Conservation (phyloP, 768 basidiomycete genomes). For the Calocybe indica region DNA sequence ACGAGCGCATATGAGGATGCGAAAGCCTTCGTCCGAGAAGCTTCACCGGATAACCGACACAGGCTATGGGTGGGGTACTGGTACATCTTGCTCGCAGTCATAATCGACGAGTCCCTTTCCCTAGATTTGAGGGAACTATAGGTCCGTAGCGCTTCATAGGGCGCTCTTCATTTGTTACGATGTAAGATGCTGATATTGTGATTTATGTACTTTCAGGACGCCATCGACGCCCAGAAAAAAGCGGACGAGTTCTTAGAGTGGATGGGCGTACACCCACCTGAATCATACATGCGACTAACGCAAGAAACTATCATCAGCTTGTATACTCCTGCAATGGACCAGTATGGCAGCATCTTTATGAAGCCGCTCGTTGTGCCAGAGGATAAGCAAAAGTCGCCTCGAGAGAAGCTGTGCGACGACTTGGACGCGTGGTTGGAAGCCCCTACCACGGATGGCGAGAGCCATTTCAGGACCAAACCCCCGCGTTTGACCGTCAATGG, state of each 20-base stretch:
- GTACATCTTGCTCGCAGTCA: constrained; percentile 49
- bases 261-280: constrained; percentile 39
- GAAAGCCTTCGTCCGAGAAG: constrained; percentile 44
- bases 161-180: background rate
- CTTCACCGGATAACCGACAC: constrained; percentile 57
- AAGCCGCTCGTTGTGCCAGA: constrained; percentile 21
- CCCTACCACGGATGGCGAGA: constrained; percentile 21
- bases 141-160: constrained; percentile 23
- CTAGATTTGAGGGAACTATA: constrained; percentile 43
- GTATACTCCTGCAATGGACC: constrained; percentile 38
- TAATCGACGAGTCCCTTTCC: constrained; percentile 44
- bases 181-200: background rate
- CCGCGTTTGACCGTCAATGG: constrained; percentile 39
- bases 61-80: constrained; percentile 57
- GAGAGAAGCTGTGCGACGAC: constrained; percentile 46
- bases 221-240: constrained; percentile 36
- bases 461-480: constrained; percentile 19
- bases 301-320: constrained; percentile 42
- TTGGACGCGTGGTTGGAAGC: constrained; percentile 23
- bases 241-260: constrained; percentile 47
- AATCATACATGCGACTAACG: constrained; percentile 46
- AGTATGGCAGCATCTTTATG: constrained; percentile 40
- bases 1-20: constrained; percentile 57
- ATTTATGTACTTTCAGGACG: constrained; percentile 16
- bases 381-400: constrained; percentile 16